Base-by-base conservation (phyloP, 225 moss, liverwort and hornwort species). In the Pseudoscleropodium purum region DNA sequence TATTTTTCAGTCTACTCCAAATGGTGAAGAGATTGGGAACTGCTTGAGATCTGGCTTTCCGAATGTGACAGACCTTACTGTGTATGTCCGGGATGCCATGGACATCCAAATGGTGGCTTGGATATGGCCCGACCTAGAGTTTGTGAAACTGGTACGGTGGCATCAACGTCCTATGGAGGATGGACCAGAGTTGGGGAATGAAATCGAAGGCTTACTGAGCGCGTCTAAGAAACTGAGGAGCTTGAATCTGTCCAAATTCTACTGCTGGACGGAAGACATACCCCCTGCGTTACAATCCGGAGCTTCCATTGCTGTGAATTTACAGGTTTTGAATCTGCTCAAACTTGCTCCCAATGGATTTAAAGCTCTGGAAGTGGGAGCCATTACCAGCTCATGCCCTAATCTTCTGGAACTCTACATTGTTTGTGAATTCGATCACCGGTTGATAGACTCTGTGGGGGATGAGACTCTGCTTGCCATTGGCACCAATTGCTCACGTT, bases 261-360 rank as follows among this genome's bases (percentile, higher is more conserved):
- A 97, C 69, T 96, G 97, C 80, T 98, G 98, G 98, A 98, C 98
- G 24, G 98, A 97, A 88, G 98, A 98, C 85, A 94, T 98, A 3
- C 95, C 95, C 61, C 97, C 95, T 30, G 96, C 94, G 54, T 89
- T 98, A 9, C 92, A 92, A 49, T 79, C 90, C 15, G 94, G 75
- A 52, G 90, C 86, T 33, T 66, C 81, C 31, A 88, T 89, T 41
- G 95, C 97, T n/a, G 87, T 82, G 57, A 97, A 94, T 76, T 87
- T 98, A 29, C 89, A 93, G 82, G 88, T 93, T 49, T 86, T 98
- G 90, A 95, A 98, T 90, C 91, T 98, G 69, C 90, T 98, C 83
- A 96, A 98, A 88, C 93, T 98, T 30, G 92, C 95, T 24, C 96
- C 98, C 2, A 96, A 98, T 68, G 98, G 98, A 34, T 98, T 98